Evolutionary conservation across 2,329 filamentous ascomycete species (phyloP), one percentile per base, ranked within the genome.

Genomic region (Calycina herbarum): DNA sequence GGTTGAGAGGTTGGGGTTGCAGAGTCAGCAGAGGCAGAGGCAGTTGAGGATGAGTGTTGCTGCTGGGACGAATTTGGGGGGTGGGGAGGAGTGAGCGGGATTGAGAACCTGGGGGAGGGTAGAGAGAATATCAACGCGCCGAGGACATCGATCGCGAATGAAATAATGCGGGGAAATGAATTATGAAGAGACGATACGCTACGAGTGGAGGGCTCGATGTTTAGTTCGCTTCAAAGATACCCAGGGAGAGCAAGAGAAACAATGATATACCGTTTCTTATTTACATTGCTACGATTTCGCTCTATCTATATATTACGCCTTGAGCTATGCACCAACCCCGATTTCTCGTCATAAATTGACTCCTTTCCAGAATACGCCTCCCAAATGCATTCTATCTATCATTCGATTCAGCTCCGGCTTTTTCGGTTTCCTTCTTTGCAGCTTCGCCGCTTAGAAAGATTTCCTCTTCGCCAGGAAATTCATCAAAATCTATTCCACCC

Each of bases 11-110:
- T 74, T 92, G 75, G 84, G 86, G 74, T 71, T 92, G 76, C 88
- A 92, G 77, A 86, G 86, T 64, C 85, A 84, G 68, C 89, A 92
- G 78, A 80, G 85, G 75, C 85, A 91, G 77, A 83, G 89, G 71
- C 88, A 91, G 75, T 77, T 92, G 79, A 84, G 89, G 76, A 91
- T 89, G 85, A 91, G 88, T 76, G 89, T 91, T 85, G 88, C 87
- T 68, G 82, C 83, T 64, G 64, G 66, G 61, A 42, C 40, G 45
- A 57, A 27, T 17, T 51, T 61, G 42, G 59, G 59, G 13, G 48
- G 48, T 24, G 20, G 15, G 61, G 48, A 62, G 51, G 61, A 62
- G n/a, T n/a, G n/a, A n/a, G n/a, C n/a, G n/a, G n/a, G n/a, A n/a
- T n/a, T n/a, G n/a, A n/a, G n/a, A n/a, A n/a, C n/a, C n/a, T n/a